phyloP scores from a whole-genome alignment of 352 stramenopile genomes.

The Globisporangium ultimum region DNA sequence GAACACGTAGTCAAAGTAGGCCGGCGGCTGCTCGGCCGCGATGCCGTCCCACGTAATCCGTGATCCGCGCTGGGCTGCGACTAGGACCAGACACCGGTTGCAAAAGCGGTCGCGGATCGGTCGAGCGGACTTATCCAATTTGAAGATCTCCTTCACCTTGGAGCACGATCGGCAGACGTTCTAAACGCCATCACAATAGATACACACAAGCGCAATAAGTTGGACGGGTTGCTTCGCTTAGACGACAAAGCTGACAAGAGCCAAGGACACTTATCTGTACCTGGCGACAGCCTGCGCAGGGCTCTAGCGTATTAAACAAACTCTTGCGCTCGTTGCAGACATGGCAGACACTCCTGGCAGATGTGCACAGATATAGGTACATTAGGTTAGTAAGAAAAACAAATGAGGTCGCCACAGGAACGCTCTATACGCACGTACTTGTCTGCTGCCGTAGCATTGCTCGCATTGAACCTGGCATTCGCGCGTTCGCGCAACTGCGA shows the following conservation, averaged over 20 bases:
- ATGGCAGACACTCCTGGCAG: constrained; percentile 9
- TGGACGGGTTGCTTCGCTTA: too few relatives aligned
- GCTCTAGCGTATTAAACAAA: not conserved
- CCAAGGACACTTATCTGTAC: constrained; percentile 2
- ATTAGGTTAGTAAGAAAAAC: too few relatives aligned
- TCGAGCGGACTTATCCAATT: constrained; percentile 32
- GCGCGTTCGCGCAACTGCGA: not conserved
- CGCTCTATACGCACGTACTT: constrained; percentile 6
- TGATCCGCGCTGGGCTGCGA: constrained; percentile 3
- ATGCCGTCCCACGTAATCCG: constrained; percentile 8
- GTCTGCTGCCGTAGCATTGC: not conserved
- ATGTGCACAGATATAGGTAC: constrained; percentile 1
- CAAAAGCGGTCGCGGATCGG: constrained; percentile 44
- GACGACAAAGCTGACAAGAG: too few relatives aligned
- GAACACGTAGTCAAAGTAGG: constrained; percentile 18
- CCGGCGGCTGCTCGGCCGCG: constrained; percentile 5
- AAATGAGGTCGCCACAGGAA: too few relatives aligned
- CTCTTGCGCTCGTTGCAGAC: constrained; percentile 2
- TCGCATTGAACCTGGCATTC: not conserved
- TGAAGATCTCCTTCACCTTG: constrained; percentile 42
- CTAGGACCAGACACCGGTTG: constrained; percentile 30
- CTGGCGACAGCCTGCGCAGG: constrained; percentile 29
- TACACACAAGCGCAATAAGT: too few relatives aligned
- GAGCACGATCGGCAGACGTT: constrained; percentile 47
- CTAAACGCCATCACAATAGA: constrained; percentile 8